phyloP scores from a whole-genome alignment of 2,329 filamentous ascomycete species.

The Exophiala oligosperma region DNA sequence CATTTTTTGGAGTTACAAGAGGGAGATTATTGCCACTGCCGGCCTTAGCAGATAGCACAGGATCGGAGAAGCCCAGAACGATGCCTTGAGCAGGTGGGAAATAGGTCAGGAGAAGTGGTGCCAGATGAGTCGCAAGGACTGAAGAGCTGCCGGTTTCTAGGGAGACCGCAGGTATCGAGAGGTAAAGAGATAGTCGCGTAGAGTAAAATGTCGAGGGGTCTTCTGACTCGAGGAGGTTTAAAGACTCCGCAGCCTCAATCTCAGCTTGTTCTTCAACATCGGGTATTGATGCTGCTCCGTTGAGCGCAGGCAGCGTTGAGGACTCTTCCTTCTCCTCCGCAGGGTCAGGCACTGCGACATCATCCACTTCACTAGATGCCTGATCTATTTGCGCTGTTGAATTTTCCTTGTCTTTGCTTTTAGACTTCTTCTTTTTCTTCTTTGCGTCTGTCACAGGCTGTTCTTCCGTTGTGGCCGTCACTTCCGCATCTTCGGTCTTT shows the following conservation, averaged over 20 bases:
- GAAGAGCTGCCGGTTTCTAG: conserved; percentile 56
- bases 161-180: conserved; percentile 59
- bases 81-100: conserved; percentile 60
- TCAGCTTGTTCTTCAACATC: background rate
- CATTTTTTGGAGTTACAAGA: conserved; percentile 31
- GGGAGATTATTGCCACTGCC: conserved; percentile 43
- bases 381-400: conserved; percentile 1
- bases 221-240: conserved; percentile 18
- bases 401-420: conserved; percentile 2
- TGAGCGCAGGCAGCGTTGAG: background rate
- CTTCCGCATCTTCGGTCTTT: conserved; percentile 6
- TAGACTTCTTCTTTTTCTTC: conserved; percentile 10
- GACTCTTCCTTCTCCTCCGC: conserved; percentile 4
- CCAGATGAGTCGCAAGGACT: conserved; percentile 61
- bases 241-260: conserved; percentile 2
- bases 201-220: conserved; percentile 25
- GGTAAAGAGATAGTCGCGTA: conserved; percentile 56
- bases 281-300: background rate
- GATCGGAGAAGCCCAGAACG: conserved; percentile 28
- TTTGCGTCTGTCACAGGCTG: conserved; percentile 3
- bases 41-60: conserved; percentile 25
- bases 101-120: conserved; percentile 64
- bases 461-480: background rate
- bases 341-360: conserved; percentile 16
- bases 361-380: conserved; percentile 1